A percentile compares a stretch with the other conserved stretches of the same genome.
Conservation (phyloP, 2,329 filamentous ascomycete species). For the Fusarium tricinctum region DNA sequence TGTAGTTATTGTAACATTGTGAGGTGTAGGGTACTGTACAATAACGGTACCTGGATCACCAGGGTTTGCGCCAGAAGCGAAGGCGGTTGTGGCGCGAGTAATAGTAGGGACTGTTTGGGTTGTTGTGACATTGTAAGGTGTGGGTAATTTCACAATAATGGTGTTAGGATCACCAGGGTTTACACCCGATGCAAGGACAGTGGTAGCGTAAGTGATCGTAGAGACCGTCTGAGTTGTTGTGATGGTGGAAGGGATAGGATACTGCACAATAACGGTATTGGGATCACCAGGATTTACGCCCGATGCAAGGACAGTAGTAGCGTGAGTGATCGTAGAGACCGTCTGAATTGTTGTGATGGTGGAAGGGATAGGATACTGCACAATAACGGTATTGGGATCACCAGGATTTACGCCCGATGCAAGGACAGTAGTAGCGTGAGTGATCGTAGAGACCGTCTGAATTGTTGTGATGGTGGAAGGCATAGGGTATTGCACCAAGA, state of each 20-base stretch:
- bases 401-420: slow-evolving; percentile 2
- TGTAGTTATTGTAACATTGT: slow-evolving; percentile 21
- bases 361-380: not conserved
- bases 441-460: too few relatives aligned
- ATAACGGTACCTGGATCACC: slow-evolving; percentile 17
- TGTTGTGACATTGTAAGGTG: too few relatives aligned
- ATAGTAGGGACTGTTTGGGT: slow-evolving; percentile 11
- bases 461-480: too few relatives aligned
- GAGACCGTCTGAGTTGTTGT: too few relatives aligned
- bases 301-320: slow-evolving; percentile 12
- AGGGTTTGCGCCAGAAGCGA: not conserved
- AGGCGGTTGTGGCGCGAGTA: not conserved
- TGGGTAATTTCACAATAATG: not conserved
- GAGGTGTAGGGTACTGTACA: not conserved
- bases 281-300: slow-evolving; percentile 16
- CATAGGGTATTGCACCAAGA: slow-evolving; percentile 15
- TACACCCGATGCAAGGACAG: slow-evolving; percentile 1
- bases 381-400: slow-evolving; percentile 18
- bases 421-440: not conserved
- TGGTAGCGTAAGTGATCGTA: not conserved
- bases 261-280: slow-evolving; percentile 1
- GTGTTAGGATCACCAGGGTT: slow-evolving; percentile 21
- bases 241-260: too few relatives aligned
- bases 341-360: slow-evolving; percentile 18
- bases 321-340: slow-evolving; percentile 9